Evolutionary conservation across 768 basidiomycete species (phyloP).

Genomic region (Naganishia friedmannii): DNA sequence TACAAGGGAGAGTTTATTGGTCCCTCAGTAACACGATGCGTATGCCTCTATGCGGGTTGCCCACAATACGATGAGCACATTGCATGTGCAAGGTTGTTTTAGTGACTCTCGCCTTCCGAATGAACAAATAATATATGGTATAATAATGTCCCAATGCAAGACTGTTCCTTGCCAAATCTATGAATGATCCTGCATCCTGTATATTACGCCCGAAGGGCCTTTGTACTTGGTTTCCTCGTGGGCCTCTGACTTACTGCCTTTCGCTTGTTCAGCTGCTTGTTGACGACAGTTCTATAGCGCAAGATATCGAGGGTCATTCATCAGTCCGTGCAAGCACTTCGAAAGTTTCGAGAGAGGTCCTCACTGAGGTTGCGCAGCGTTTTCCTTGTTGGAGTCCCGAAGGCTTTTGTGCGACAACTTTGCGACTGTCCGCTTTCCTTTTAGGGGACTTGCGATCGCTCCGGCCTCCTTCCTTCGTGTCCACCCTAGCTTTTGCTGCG

Average conservation of each 20-base stretch:
- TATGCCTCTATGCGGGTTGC: not conserved
- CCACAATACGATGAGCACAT: no score
- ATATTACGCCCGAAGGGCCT: slow-evolving; percentile 6
- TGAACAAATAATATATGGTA: not conserved
- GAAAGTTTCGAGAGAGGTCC: no score
- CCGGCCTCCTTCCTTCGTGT: not conserved
- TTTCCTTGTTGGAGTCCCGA: not conserved
- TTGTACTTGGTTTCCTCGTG: not conserved
- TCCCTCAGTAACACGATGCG: not conserved
- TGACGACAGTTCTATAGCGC: not conserved
- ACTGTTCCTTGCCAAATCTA: not conserved
- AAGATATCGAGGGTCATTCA: not conserved
- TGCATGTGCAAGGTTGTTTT: not conserved
- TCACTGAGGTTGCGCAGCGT: not conserved
- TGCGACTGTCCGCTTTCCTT: not conserved
- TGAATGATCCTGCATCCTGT: not conserved
- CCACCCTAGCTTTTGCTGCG: slow-evolving; percentile 20
- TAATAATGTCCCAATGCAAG: slow-evolving; percentile 2
- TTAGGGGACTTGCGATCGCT: not conserved
- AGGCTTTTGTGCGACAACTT: not conserved
- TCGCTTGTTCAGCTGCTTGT: no score
- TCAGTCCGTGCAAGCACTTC: no score
- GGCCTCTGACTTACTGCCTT: not conserved
- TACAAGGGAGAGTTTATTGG: slow-evolving; percentile 19
- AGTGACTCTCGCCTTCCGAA: not conserved